Conservation (phyloP, 305 asterid species). For the Petunia hybrid region DNA sequence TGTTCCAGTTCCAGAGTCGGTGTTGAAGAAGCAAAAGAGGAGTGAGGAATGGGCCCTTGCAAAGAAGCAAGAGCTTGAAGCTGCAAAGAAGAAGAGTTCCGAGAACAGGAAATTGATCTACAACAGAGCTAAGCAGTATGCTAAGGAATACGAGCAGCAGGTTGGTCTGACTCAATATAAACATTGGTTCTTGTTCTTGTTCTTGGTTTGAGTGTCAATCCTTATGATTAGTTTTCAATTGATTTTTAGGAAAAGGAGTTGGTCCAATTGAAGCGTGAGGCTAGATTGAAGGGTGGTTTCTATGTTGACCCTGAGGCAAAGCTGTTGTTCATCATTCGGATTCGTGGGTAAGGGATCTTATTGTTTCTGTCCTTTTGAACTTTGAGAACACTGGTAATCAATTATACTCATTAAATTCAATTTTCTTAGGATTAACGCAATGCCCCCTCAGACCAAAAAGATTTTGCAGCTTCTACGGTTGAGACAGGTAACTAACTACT, state of each 20-base stretch:
- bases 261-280: conserved; percentile 75
- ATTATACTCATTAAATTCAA: background rate
- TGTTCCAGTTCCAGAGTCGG: conserved; percentile 58
- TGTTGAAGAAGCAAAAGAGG: conserved; percentile 68
- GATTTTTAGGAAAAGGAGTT: conserved; percentile 65
- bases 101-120: conserved; percentile 57
- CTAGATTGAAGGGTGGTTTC: conserved; percentile 82
- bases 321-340: conserved; percentile 61
- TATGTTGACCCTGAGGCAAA: conserved; percentile 81
- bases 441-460: conserved; percentile 75
- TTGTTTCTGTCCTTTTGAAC: background rate
- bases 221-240: conserved; percentile 39
- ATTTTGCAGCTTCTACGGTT: conserved; percentile 76
- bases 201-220: background rate
- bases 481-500: conserved; percentile 52
- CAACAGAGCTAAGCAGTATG: conserved; percentile 54
- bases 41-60: conserved; percentile 63
- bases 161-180: conserved; percentile 33
- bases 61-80: conserved; percentile 54
- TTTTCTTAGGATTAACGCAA: conserved; percentile 61
- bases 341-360: conserved; percentile 51
- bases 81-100: conserved; percentile 50
- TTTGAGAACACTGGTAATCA: background rate
- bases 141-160: conserved; percentile 58
- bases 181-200: background rate